Evolutionary conservation across 2,329 filamentous ascomycete species (phyloP), one percentile per base, ranked within the genome.

Genomic region (Bipolaris gigantea): DNA sequence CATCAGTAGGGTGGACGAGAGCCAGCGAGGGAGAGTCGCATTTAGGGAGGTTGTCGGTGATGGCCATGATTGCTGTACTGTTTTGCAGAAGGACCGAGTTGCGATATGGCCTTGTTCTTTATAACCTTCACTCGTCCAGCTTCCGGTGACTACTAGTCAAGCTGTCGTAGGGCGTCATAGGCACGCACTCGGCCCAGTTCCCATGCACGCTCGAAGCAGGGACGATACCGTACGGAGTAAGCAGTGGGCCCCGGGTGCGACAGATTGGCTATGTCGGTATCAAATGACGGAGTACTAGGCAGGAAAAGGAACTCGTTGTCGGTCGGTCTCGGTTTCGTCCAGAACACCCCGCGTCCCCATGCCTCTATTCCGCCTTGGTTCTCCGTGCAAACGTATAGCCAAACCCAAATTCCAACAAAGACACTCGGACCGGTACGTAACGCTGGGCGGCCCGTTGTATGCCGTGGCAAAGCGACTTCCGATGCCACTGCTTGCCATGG

Each of bases 1-100:
- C 75, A 16, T 76, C 73, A 1, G 82, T 85, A 2, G 83, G 82
- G 25, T 81, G 77, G 21, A 81, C 81, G 27, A 87, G 76, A 39
- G 74, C 72, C 23, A 87, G 72, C 32, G 80, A 74, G 1, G 81
- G 73, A 2, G 82, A 82, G 55, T 80, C 73, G 39, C 77, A 75
- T 44, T 70, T 61, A 11, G 83, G 83, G 19, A 85, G 75, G 23
- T 69, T 53, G 3, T 58, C 34, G 34, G 57, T 50, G 18, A 63
- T 63, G n/a, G 59, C 64, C 70, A 73, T 72, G 38, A 13, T 59
- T 62, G 47, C 39, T 40, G 30, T 48, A 8, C 3, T 34, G 32
- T 9, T 27, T 27, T 19, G 40, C n/a, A 19, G n/a, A 35, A 18
- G 23, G 32, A 36, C 19, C 30, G 16, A 13, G 41, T 9, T 32